Base-by-base conservation (phyloP, 1,139 yeast species). In the Kodamaea derodonti region DNA sequence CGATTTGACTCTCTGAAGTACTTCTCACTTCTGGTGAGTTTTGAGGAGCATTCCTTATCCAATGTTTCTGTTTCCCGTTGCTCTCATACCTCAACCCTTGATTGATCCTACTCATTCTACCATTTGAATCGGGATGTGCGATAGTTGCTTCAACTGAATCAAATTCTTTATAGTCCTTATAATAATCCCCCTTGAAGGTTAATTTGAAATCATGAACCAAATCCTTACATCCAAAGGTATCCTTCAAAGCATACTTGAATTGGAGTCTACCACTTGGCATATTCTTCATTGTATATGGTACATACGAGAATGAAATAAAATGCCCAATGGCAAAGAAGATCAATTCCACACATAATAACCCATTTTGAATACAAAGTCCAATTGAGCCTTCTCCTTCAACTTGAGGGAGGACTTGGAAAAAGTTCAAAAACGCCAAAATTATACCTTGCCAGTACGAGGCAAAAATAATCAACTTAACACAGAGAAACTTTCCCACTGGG, bases 381-480 rank as follows among this genome's bases (percentile, higher is more conserved):
- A 69, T 57, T 37, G 77, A 73, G 29, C 50, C 51, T 23, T 38
- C 42, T 18, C 38, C 44, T 18, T 43, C 41, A 20, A 39, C 33
- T n/a, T 45, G 47, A 9, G 54, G 55, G 16, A 87, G 62, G 1
- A 75, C 44, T 1, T 84, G 80, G 28, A 78, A 57, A 46, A 72
- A 70, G 43, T 73, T 78, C 27, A 86, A 51, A 1, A 84, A 54
- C 1, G 86, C 79, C 31, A 92, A 65, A 0, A 81, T 49, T 17
- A 90, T 70, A 0, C 96, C 92, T 56, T 92, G 98, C 98, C 98
- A 92, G 57, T 88, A 92, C 13, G 95, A 85, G 24, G 96, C 97
- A 68, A 92, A 92, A 37, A 94, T 90, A 38, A 92, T 86, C 45
- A 88, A 70, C 56, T 92, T 92, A 35, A 92, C 95, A 62, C 97